Conservation (phyloP, 495 filamentous ascomycete species). For the Podospora bellae-mahoneyi region DNA sequence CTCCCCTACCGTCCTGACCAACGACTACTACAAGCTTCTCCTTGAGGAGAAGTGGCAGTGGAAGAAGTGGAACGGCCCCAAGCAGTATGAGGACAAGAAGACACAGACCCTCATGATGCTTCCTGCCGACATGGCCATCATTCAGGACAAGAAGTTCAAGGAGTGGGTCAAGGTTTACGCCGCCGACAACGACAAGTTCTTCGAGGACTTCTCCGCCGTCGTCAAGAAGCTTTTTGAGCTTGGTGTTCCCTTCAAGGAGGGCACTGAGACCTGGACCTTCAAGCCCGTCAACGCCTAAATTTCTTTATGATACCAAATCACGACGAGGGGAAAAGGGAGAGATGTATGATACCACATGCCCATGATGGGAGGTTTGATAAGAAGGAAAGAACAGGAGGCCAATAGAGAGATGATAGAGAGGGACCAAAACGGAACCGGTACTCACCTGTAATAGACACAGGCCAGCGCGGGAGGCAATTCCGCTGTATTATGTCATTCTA, state of each 20-base stretch:
- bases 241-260: conserved; percentile 80
- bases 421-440: background rate
- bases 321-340: too few species aligned
- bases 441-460: conserved; percentile 2
- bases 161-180: conserved; percentile 85
- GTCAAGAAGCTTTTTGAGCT: conserved; percentile 85
- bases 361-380: conserved; percentile 2
- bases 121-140: conserved; percentile 81
- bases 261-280: conserved; percentile 65
- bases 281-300: conserved; percentile 51
- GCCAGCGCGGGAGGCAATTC: conserved; percentile 1
- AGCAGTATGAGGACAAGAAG: conserved; percentile 74
- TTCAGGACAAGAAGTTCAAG: conserved; percentile 87
- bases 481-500: conserved; percentile 4
- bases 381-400: conserved; percentile 1
- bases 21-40: conserved; percentile 89
- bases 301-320: background rate
- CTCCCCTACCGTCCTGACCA: conserved; percentile 88
- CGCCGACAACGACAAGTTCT: conserved; percentile 87
- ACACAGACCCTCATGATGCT: conserved; percentile 96
- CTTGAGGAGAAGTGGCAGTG: conserved; percentile 87
- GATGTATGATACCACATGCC: background rate
- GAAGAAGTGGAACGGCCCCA: conserved; percentile 91
- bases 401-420: conserved; percentile 4
- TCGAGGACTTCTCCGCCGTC: conserved; percentile 83